Conservation (phyloP, 768 basidiomycete genomes). For the Xerocomus brunneocitrinus region DNA sequence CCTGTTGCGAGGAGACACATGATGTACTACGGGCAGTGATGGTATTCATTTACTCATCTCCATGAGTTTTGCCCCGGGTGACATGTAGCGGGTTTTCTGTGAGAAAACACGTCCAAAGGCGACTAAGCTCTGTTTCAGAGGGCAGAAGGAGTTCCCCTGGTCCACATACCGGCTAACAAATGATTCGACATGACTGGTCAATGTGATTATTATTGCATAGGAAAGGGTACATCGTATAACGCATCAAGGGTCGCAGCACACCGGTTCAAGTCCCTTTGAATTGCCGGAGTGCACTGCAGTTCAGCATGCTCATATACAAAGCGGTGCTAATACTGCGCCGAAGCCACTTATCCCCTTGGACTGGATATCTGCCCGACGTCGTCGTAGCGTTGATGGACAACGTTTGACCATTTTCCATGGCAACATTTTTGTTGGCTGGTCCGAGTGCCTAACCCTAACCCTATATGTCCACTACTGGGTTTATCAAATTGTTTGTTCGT, state of each 20-base stretch:
- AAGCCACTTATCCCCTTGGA: not conserved
- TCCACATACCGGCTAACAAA: constrained; percentile 12
- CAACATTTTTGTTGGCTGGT: constrained; percentile 4
- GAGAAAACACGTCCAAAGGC: too few relatives aligned
- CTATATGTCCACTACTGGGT: not conserved
- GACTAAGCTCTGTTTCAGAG: too few relatives aligned
- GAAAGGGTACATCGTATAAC: not conserved
- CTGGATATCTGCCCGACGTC: not conserved
- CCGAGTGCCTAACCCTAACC: constrained; percentile 20
- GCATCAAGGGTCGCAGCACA: constrained; percentile 12
- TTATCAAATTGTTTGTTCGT: constrained; percentile 16
- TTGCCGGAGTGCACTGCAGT: not conserved
- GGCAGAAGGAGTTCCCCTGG: not conserved
- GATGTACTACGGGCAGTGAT: not conserved
- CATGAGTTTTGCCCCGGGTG: too few relatives aligned
- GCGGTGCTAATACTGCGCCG: constrained; percentile 7
- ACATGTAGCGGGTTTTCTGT: not conserved
- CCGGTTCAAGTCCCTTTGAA: not conserved
- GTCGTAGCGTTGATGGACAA: not conserved
- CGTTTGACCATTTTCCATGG: constrained; percentile 1
- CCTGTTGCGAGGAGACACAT: not conserved
- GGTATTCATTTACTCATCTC: not conserved
- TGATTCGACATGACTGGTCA: not conserved
- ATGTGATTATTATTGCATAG: not conserved
- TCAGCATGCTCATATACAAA: not conserved